Base-by-base conservation (phyloP, 1,284 basidiomycete species). In the Neolentinus lepideus region DNA sequence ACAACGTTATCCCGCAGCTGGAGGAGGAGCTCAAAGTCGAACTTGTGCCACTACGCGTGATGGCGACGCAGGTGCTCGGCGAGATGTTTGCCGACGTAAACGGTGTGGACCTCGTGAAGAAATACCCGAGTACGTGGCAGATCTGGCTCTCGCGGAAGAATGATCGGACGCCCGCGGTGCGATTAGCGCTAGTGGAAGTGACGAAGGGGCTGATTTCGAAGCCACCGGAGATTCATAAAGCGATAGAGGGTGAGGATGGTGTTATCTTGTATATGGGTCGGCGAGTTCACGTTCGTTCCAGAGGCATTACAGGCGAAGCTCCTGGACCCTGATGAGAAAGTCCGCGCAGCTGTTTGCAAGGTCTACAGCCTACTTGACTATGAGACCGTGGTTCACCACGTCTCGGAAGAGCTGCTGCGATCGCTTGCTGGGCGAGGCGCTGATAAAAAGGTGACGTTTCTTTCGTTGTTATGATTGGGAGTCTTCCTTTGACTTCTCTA, bases 1-100 rank as follows among this genome's bases (percentile, higher is more conserved):
- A 92, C 63, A 94, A 89, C 66, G 92, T 98, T 50, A 86, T 99
- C 14, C 96, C 96, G 0, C 88, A 94, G 57, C 81, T 99, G 12
- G 95, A 97, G 68, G 90, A 94, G 63, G 94, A 98, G 66, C 77
- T 98, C 3, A 80, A 84, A 16, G 85, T 89, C 0, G 89, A 93
- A 58, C 84, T 93, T 46, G 70, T 84, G 0, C 77, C 82, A 45
- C 72, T 96, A 1, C 83, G 96, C 19, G 67, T 84, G 3, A 80
- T 94, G 57, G 92, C 90, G 2, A 94, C 92, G 0, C 81, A 89
- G 60, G 88, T 86, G 0, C 78, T 99, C 0, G 96, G 94, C 0
- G 83, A 88, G 58, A 96, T 99, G 88, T 95, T 93, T 66, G 85
- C 86, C 0, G 84, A 90, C 61, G 84, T 85, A 62, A 80, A 82